These are phyloP conservation scores for Gloeophyllum trabeum DNA, from an alignment of 768 basidiomycete species.

Conservation along the genomic window DNA sequence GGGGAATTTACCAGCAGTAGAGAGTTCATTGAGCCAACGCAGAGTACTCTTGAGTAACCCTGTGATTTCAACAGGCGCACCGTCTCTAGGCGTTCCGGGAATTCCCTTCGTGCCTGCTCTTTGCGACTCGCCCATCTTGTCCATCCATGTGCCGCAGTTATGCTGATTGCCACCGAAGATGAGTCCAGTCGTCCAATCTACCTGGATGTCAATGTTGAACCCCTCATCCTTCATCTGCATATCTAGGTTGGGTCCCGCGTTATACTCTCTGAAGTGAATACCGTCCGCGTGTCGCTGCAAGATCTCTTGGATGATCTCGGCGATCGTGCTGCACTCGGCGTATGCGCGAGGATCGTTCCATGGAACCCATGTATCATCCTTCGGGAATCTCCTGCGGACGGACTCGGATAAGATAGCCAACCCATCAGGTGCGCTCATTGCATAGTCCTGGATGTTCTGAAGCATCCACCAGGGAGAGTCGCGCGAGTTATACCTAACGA, in stretches of 20 bases:
- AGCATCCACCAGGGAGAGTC: conserved; percentile 99
- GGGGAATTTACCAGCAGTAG: conserved; percentile 60
- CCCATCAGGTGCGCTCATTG: conserved; percentile 74
- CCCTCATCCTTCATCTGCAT: conserved; percentile 92
- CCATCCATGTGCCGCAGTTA: conserved; percentile 97
- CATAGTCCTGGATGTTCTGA: conserved; percentile 96
- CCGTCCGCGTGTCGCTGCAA: conserved; percentile 89
- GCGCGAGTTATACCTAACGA: conserved; percentile 77
- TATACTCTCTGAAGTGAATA: conserved; percentile 91
- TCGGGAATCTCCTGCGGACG: conserved; percentile 90
- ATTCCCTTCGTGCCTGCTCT: conserved; percentile 90
- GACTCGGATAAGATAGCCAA: conserved; percentile 65
- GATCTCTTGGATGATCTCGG: conserved; percentile 96
- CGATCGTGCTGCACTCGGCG: conserved; percentile 67
- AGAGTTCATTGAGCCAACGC: conserved; percentile 74
- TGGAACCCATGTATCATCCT: conserved; percentile 86
- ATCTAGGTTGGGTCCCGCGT: conserved; percentile 95
- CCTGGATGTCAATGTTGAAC: conserved; percentile 85
- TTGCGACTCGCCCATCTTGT: conserved; percentile 93
- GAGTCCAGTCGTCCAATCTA: conserved; percentile 95
- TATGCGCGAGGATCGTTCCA: conserved; percentile 87
- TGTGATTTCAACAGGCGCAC: conserved; percentile 92
- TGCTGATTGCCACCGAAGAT: conserved; percentile 75
- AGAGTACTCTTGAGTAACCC: conserved; percentile 89
- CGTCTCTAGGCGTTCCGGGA: conserved; percentile 95